Conservation (phyloP, 148 eudicot genomes). For the Simmondsia chinensis region DNA sequence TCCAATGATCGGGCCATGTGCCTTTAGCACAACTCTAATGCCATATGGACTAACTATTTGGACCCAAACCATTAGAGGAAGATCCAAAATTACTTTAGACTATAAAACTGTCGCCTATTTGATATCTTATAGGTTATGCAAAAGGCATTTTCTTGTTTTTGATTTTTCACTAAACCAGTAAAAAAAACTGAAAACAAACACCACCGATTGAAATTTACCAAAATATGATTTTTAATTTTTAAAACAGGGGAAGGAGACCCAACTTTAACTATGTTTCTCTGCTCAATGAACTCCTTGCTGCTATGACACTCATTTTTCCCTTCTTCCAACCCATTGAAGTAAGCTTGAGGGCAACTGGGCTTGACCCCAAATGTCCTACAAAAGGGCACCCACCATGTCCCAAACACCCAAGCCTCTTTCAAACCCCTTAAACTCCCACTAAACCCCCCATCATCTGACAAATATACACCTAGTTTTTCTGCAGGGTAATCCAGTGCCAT, state of each 20-base stretch:
- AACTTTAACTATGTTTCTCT: conserved; percentile 37
- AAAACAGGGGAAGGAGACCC: neutral
- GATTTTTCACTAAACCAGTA: too few species aligned
- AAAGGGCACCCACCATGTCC: conserved; percentile 46
- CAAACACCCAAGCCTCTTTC: conserved; percentile 40
- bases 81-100: too few species aligned
- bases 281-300: conserved; percentile 21
- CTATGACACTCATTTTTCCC: neutral
- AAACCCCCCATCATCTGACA: conserved; percentile 52
- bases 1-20: too few species aligned
- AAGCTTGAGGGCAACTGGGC: conserved; percentile 45
- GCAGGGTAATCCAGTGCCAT: conserved; percentile 49
- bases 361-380: conserved; percentile 26
- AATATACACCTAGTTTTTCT: conserved; percentile 33
- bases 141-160: too few species aligned
- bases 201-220: neutral
- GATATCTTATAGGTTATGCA: too few species aligned
- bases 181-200: too few species aligned
- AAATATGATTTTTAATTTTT: neutral
- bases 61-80: too few species aligned
- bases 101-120: too few species aligned
- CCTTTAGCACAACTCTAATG: too few species aligned
- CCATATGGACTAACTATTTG: too few species aligned
- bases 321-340: conserved; percentile 19
- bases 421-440: conserved; percentile 29